Conservation (phyloP, 2,329 filamentous ascomycete genomes). For the Phoma sp. region DNA sequence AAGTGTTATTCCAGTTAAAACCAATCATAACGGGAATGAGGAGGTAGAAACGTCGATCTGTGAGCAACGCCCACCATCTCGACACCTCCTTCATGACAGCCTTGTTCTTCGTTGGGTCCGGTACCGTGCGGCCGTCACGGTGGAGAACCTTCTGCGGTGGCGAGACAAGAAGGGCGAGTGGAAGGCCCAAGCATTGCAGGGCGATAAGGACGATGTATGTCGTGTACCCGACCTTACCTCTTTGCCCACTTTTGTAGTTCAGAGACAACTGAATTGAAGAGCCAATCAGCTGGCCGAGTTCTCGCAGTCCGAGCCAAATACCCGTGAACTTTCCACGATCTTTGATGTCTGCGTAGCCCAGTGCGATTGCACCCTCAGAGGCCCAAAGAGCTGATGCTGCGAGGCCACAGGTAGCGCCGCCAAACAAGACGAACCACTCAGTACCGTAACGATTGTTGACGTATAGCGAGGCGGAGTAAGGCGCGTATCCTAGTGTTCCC, state of each 20-base stretch:
- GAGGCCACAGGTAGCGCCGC: constrained; percentile 44
- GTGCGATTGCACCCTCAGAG: constrained; percentile 50
- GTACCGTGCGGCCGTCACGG: constrained; percentile 46
- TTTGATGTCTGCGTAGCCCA: constrained; percentile 55
- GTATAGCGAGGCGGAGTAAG: constrained; percentile 38
- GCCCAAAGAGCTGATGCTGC: constrained; percentile 51
- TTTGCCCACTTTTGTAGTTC: constrained; percentile 53
- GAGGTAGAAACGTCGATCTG: constrained; percentile 55
- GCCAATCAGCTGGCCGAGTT: constrained; percentile 61
- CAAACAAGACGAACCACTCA: constrained; percentile 45
- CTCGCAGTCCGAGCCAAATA: constrained; percentile 61
- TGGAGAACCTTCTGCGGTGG: constrained; percentile 56
- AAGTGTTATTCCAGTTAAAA: constrained; percentile 60
- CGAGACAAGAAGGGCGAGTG: constrained; percentile 54
- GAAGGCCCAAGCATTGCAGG: constrained; percentile 55
- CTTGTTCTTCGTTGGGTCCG: constrained; percentile 48
- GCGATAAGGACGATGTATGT: constrained; percentile 51
- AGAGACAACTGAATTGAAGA: constrained; percentile 59
- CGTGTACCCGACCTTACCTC: constrained; percentile 56
- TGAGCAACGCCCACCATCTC: constrained; percentile 50
- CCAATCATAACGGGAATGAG: constrained; percentile 58
- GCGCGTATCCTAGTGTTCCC: constrained; percentile 40
- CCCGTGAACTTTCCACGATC: constrained; percentile 56
- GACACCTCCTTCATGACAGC: constrained; percentile 48
- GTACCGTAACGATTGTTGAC: constrained; percentile 42